These are phyloP conservation scores for Coemansia sp. DNA, from an alignment of 192 early-diverging fungal species.

Conservation along the genomic window DNA sequence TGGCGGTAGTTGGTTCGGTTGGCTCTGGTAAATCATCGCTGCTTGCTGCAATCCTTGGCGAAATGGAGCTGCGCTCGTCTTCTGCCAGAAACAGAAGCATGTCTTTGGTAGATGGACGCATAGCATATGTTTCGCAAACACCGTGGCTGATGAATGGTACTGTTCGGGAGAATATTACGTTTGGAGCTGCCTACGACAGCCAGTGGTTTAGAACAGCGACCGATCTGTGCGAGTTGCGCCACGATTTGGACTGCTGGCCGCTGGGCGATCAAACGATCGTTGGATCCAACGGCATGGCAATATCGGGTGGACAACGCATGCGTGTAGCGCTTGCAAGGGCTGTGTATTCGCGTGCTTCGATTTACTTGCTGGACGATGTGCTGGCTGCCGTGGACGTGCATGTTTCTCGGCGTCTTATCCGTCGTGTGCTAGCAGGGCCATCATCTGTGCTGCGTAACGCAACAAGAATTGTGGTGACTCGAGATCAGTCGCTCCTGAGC, in stretches of 20 bases:
- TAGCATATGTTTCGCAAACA: slow-evolving; percentile 29
- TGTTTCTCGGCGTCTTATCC: slow-evolving; percentile 56
- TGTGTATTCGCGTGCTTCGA: slow-evolving; percentile 67
- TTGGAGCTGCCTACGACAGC: slow-evolving; percentile 31
- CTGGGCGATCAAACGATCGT: slow-evolving; percentile 55
- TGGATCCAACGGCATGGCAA: slow-evolving; percentile 57
- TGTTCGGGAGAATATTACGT: slow-evolving; percentile 49
- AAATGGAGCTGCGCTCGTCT: slow-evolving; percentile 51
- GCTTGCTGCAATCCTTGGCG: slow-evolving; percentile 74
- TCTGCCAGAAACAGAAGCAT: background rate
- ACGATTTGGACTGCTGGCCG: slow-evolving; percentile 22
- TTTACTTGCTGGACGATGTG: slow-evolving; percentile 72
- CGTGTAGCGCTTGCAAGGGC: slow-evolving; percentile 69
- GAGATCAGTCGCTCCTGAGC: slow-evolving; percentile 48
- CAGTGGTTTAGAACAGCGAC: slow-evolving; percentile 23
- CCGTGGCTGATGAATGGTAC: slow-evolving; percentile 52
- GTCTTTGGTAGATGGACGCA: background rate
- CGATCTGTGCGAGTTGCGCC: slow-evolving; percentile 22
- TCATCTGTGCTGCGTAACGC: slow-evolving; percentile 34
- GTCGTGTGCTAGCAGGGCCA: slow-evolving; percentile 63
- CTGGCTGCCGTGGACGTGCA: slow-evolving; percentile 64
- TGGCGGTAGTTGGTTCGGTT: slow-evolving; percentile 76
- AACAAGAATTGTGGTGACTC: slow-evolving; percentile 58
- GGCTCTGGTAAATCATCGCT: slow-evolving; percentile 86
- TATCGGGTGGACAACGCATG: slow-evolving; percentile 66